phyloP scores from a whole-genome alignment of 768 basidiomycete species.

The Asterophora parasitica region DNA sequence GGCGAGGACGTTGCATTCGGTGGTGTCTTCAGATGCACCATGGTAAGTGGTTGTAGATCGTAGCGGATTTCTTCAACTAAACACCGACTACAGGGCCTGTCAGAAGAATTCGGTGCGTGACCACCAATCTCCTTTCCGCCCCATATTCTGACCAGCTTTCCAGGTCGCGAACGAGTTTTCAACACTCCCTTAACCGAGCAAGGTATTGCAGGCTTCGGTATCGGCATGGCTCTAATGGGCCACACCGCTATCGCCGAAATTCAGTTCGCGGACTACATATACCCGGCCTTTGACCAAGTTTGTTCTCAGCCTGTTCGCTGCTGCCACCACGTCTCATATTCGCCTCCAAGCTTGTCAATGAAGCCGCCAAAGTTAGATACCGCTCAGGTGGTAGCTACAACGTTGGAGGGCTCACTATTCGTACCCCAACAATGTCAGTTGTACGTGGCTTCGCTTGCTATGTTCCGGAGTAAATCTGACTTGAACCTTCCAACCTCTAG shows the following conservation, averaged over 20 bases:
- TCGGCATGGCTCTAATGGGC: conserved; percentile 89
- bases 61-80: not conserved
- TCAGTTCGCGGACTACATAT: conserved; percentile 89
- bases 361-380: conserved; percentile 91
- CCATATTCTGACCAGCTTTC: conserved; percentile 4
- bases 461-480: not conserved
- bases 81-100: conserved; percentile 56
- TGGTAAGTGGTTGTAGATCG: conserved; percentile 44
- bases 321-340: not conserved
- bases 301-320: not conserved
- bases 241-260: conserved; percentile 95
- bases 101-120: conserved; percentile 83
- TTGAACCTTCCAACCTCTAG: conserved; percentile 19
- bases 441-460: conserved; percentile 31
- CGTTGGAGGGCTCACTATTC: conserved; percentile 77
- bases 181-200: conserved; percentile 93
- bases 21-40: conserved; percentile 91
- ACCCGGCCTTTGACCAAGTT: conserved; percentile 92
- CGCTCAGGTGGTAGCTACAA: conserved; percentile 82
- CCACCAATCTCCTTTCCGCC: not conserved
- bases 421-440: conserved; percentile 90
- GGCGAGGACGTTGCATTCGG: conserved; percentile 92
- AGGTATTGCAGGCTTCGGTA: conserved; percentile 92
- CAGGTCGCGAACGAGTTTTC: conserved; percentile 89
- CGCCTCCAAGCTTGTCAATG: conserved; percentile 74